These are phyloP conservation scores for Candida corydali DNA, from an alignment of 805 yeast genomes.

Conservation along the genomic window DNA sequence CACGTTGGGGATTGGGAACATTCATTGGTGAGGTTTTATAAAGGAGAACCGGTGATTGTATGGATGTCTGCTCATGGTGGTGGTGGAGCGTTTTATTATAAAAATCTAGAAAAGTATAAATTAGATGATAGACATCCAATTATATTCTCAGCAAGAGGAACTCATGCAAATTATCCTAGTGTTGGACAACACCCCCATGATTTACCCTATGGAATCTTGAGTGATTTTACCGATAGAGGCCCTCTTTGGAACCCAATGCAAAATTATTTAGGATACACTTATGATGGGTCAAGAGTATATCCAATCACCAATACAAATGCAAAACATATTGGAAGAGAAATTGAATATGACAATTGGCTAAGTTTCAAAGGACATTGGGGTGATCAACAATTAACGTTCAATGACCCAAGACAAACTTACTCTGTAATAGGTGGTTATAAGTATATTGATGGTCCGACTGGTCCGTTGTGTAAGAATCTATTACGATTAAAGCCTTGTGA, in stretches of 20 bases:
- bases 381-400: slow-evolving; percentile 58
- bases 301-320: slow-evolving; percentile 41
- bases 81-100: slow-evolving; percentile 81
- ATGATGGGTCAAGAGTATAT: slow-evolving; percentile 53
- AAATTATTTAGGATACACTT: slow-evolving; percentile 79
- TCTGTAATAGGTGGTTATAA: slow-evolving; percentile 82
- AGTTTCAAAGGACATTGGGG: slow-evolving; percentile 86
- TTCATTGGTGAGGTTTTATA: slow-evolving; percentile 75
- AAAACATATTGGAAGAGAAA: slow-evolving; percentile 50
- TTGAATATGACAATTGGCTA: slow-evolving; percentile 70
- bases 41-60: slow-evolving; percentile 74
- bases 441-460: slow-evolving; percentile 89
- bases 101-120: slow-evolving; percentile 65
- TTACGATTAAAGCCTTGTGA: slow-evolving; percentile 72
- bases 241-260: slow-evolving; percentile 90
- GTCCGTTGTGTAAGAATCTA: slow-evolving; percentile 80
- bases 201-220: slow-evolving; percentile 82
- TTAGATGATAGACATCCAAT: slow-evolving; percentile 53
- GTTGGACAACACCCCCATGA: slow-evolving; percentile 96
- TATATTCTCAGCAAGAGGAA: slow-evolving; percentile 88
- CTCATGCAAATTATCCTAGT: slow-evolving; percentile 96
- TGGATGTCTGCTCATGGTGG: slow-evolving; percentile 99
- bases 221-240: slow-evolving; percentile 94
- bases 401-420: slow-evolving; percentile 80
- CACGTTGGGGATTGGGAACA: slow-evolving; percentile 99